Evolutionary conservation across 2,329 filamentous ascomycete species (phyloP).

Genomic region (Colletotrichum musicola): DNA sequence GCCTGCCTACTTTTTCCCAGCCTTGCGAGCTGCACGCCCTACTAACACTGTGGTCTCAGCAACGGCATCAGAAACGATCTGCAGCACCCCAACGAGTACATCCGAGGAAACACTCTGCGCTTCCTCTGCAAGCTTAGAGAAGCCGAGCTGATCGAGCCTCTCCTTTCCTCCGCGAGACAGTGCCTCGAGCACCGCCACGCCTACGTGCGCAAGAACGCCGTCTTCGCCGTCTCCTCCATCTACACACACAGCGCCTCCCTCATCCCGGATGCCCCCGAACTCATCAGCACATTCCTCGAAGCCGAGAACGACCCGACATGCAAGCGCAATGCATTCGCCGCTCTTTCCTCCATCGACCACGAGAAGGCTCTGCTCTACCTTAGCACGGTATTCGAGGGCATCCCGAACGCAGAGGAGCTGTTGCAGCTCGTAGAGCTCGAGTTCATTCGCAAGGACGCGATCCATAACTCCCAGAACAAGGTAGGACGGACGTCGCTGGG

Average conservation of each 20-base stretch:
- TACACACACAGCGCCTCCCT: constrained; percentile 90
- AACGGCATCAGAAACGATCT: constrained; percentile 98
- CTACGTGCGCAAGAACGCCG: constrained; percentile 98
- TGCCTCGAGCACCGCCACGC: constrained; percentile 97
- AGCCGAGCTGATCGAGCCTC: constrained; percentile 93
- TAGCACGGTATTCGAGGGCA: constrained; percentile 89
- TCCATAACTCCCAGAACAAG: constrained; percentile 95
- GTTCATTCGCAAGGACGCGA: constrained; percentile 97
- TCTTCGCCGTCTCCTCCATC: constrained; percentile 94
- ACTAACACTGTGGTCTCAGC: constrained; percentile 60
- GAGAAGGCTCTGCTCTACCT: constrained; percentile 92
- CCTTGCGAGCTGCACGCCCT: constrained; percentile 6
- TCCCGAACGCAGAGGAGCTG: constrained; percentile 94
- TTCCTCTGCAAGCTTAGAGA: constrained; percentile 98
- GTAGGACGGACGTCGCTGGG: constrained; percentile 55
- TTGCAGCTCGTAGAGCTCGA: constrained; percentile 94
- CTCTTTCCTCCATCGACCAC: constrained; percentile 90
- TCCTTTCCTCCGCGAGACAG: constrained; percentile 89
- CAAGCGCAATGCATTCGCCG: constrained; percentile 97
- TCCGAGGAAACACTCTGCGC: constrained; percentile 96
- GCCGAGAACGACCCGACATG: constrained; percentile 93
- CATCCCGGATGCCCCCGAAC: constrained; percentile 94
- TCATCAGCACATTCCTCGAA: constrained; percentile 90
- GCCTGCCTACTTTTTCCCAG: not conserved
- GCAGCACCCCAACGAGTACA: constrained; percentile 98